Conservation (phyloP, 2,329 filamentous ascomycete genomes). For the Colletotrichum lupini region DNA sequence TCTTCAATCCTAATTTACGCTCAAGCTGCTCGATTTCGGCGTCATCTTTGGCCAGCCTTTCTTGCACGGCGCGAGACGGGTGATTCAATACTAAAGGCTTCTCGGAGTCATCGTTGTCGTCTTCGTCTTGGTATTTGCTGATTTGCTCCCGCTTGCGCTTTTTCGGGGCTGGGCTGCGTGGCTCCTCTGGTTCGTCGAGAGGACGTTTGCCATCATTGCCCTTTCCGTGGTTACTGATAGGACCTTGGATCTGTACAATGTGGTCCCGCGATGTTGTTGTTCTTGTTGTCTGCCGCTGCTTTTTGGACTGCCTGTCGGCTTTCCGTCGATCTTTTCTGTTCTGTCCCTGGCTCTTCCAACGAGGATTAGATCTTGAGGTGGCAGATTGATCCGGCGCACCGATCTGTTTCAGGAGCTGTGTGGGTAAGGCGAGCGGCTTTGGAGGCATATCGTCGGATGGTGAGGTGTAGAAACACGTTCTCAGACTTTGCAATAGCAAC, state of each 20-base stretch:
- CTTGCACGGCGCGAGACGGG: slow-evolving; percentile 53
- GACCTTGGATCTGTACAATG: slow-evolving; percentile 40
- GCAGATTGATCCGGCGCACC: slow-evolving; percentile 38
- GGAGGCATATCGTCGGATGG: slow-evolving; percentile 41
- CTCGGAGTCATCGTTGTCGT: slow-evolving; percentile 40
- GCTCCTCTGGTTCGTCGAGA: slow-evolving; percentile 33
- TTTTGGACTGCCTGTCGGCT: slow-evolving; percentile 72
- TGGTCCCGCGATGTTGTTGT: slow-evolving; percentile 36
- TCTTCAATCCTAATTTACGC: slow-evolving; percentile 84
- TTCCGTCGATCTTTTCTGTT: slow-evolving; percentile 75
- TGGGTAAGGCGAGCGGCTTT: slow-evolving; percentile 55
- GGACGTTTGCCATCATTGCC: slow-evolving; percentile 40
- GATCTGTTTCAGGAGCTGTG: slow-evolving; percentile 56
- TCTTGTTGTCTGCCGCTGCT: slow-evolving; percentile 47
- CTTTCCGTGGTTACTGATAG: slow-evolving; percentile 36
- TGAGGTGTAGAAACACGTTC: background rate
- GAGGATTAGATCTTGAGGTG: slow-evolving; percentile 18
- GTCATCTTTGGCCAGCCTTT: slow-evolving; percentile 82
- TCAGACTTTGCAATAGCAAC: background rate
- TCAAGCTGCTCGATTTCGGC: slow-evolving; percentile 89
- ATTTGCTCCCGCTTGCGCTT: slow-evolving; percentile 25
- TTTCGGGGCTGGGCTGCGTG: background rate
- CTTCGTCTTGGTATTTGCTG: slow-evolving; percentile 38
- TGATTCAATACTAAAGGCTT: slow-evolving; percentile 10
- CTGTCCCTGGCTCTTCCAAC: slow-evolving; percentile 35